phyloP scores from a whole-genome alignment of 129 eudicot genomes.

The Erigeron canadensis region DNA sequence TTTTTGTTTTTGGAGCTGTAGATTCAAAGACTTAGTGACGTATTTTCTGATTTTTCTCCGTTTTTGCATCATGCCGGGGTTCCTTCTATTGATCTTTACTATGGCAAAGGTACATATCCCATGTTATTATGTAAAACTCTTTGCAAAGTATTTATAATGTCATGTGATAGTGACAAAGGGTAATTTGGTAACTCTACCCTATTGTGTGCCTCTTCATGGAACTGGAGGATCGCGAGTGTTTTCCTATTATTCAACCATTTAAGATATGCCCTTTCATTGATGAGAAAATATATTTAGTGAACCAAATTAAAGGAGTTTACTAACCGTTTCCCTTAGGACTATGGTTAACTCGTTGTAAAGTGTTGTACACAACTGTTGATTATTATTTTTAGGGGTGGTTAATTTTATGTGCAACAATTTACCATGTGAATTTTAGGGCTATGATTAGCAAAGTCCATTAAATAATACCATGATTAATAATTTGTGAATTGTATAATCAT shows the following conservation, averaged over 20 bases:
- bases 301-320: too few species aligned
- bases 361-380: too few species aligned
- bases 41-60: slow-evolving; percentile 90
- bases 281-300: not conserved
- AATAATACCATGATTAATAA: not conserved
- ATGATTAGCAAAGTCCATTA: not conserved
- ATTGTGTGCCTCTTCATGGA: not conserved
- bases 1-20: slow-evolving; percentile 36
- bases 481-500: slow-evolving; percentile 9
- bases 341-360: too few species aligned
- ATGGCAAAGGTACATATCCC: slow-evolving; percentile 65
- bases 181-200: not conserved
- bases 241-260: not conserved
- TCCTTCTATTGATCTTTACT: slow-evolving; percentile 81
- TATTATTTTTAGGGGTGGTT: too few species aligned
- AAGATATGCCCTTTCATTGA: not conserved
- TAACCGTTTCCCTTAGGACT: too few species aligned
- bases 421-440: too few species aligned
- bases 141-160: not conserved
- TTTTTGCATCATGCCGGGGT: slow-evolving; percentile 96
- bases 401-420: too few species aligned
- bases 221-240: not conserved
- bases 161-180: not conserved
- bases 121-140: not conserved
- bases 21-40: slow-evolving; percentile 84